Evolutionary conservation across 768 basidiomycete species (phyloP), one percentile per base, ranked within the genome.

Genomic region (Naematelia aurantialba): DNA sequence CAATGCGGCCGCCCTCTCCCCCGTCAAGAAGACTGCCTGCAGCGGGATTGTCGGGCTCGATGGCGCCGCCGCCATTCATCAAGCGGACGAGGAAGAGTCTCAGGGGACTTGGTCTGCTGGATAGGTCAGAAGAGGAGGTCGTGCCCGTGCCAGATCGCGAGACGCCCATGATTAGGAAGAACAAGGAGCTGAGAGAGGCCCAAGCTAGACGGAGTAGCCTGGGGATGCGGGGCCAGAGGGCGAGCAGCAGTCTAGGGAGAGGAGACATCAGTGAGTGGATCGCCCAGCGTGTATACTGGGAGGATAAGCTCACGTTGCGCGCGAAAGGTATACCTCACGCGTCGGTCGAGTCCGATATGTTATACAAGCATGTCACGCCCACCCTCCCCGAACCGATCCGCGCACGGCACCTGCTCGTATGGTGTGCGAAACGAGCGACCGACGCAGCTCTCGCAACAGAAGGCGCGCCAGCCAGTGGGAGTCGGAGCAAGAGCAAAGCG

Each of bases 151-250:
- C 72, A 46, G 67, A 73, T 29, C 62, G 65, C 46, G 75, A 76
- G 30, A 76, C 75, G 47, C 75, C 75, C 0, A 62, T 75, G 61
- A 72, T 72, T 4, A 51, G 66, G 59, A 72, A 69, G 59, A 76
- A 76, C 54, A 64, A 69, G 57, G 67, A 75, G 52, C 53, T 76
- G 45, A 60, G 66, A 46, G 69, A 69, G 14, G 68, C 61, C 12
- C 66, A 70, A 45, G 58, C 63, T 1, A 55, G 75, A 46, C 61
- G 73, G 56, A 70, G 67, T 31, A 69, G 68, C 42, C 26, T 75
- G 57, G 64, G 66, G 19, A 62, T 68, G 62, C 46, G 75, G 50
- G 72, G 72, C n/a, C 55, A 61, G 21, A 60, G 75, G 46, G 74
- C 74, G 48, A 75, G 72, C 52, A 67, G 64, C 12, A 72, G 69